These are phyloP conservation scores for Fistulifera solaris DNA, from an alignment of 108 stramenopile genomes.

Conservation along the genomic window DNA sequence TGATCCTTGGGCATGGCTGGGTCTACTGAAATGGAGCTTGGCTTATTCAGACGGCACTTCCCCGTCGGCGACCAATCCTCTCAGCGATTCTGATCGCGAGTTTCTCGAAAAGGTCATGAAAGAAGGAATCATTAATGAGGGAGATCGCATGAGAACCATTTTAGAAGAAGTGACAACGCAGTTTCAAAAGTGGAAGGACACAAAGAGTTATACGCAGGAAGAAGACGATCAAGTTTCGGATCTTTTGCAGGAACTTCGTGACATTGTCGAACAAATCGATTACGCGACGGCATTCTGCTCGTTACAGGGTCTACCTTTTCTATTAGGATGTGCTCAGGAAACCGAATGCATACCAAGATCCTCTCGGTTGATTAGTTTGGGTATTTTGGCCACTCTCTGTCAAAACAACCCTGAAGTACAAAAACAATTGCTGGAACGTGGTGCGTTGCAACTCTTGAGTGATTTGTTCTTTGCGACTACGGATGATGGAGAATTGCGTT, in stretches of 20 bases:
- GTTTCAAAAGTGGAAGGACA: constrained; percentile 27
- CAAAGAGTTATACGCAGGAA: constrained; percentile 2
- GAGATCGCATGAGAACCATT: constrained; percentile 67
- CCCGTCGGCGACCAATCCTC: constrained; percentile 30
- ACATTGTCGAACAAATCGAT: constrained; percentile 88
- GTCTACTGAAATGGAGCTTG: constrained; percentile 76
- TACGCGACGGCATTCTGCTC: constrained; percentile 68
- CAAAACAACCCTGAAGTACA: constrained; percentile 84
- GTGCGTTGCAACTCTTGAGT: constrained; percentile 47
- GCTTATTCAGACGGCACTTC: constrained; percentile 70
- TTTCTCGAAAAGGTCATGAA: constrained; percentile 81
- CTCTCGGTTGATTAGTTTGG: constrained; percentile 40
- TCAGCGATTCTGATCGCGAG: constrained; percentile 62
- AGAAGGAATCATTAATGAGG: constrained; percentile 79
- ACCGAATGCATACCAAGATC: constrained; percentile 29
- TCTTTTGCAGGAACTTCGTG: constrained; percentile 68
- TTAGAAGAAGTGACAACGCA: constrained; percentile 45
- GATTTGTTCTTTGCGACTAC: constrained; percentile 30
- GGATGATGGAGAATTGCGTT: constrained; percentile 32
- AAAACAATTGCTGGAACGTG: constrained; percentile 52
- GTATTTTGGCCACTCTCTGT: constrained; percentile 55
- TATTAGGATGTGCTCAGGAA: constrained; percentile 56
- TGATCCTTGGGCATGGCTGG: constrained; percentile 63
- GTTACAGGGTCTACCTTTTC: constrained; percentile 63
- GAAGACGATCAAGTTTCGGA: constrained; percentile 41